Conservation (phyloP, 352 stramenopile species). For the Phytophthora aleatoria region DNA sequence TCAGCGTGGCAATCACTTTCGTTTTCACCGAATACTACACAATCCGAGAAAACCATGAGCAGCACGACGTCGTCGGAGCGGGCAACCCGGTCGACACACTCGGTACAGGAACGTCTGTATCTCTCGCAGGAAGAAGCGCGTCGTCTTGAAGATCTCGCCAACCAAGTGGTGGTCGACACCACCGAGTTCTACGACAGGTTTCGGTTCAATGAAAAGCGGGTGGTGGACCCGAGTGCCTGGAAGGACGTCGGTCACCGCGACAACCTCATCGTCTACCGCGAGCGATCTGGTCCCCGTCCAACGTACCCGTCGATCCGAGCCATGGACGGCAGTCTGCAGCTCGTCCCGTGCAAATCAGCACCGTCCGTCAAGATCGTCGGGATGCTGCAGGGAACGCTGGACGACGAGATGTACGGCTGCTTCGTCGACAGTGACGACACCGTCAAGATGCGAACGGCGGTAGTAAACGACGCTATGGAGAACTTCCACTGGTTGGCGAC, state of each 20-base stretch:
- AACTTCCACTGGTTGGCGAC: slow-evolving; percentile 46
- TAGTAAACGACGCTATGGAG: slow-evolving; percentile 39
- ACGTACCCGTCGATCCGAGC: slow-evolving; percentile 42
- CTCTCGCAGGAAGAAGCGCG: slow-evolving; percentile 27
- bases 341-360: slow-evolving; percentile 36
- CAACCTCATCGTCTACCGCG: slow-evolving; percentile 53
- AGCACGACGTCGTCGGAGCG: slow-evolving; percentile 31
- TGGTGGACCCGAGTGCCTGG: slow-evolving; percentile 45
- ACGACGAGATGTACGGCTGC: slow-evolving; percentile 59
- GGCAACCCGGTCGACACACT: slow-evolving; percentile 11
- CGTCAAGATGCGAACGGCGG: slow-evolving; percentile 36
- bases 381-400: slow-evolving; percentile 41
- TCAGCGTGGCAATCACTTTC: slow-evolving; percentile 19
- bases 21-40: slow-evolving; percentile 4
- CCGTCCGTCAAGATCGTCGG: slow-evolving; percentile 43
- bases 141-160: slow-evolving; percentile 34
- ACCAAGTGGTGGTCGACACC: slow-evolving; percentile 46
- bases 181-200: slow-evolving; percentile 46
- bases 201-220: slow-evolving; percentile 37
- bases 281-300: slow-evolving; percentile 29
- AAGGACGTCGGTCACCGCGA: slow-evolving; percentile 49
- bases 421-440: slow-evolving; percentile 51
- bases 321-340: slow-evolving; percentile 31
- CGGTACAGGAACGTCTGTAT: slow-evolving; percentile 22
- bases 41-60: slow-evolving; percentile 19